These are phyloP conservation scores for Hippophae tibetana DNA, from an alignment of 306 rosid genomes.

Conservation along the genomic window DNA sequence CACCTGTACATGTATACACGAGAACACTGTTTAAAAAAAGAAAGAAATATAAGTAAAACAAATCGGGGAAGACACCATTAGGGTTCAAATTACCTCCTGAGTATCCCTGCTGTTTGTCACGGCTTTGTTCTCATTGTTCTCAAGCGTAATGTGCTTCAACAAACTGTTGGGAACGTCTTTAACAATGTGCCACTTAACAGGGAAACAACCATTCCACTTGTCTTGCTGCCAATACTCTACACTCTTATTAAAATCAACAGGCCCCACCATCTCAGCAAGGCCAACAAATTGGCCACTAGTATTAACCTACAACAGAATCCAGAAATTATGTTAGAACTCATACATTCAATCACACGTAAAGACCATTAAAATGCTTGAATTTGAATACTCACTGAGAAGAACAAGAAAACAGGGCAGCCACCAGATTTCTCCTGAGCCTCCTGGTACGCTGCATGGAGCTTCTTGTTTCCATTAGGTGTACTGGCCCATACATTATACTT, in stretches of 20 bases:
- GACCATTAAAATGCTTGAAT: background rate
- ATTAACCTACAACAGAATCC: constrained; percentile 49
- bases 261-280: constrained; percentile 89
- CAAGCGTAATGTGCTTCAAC: constrained; percentile 83
- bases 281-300: constrained; percentile 98
- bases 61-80: background rate
- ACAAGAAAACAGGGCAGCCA: constrained; percentile 62
- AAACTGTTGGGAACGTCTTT: constrained; percentile 93
- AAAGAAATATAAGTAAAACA: background rate
- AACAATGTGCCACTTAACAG: constrained; percentile 89
- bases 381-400: constrained; percentile 63
- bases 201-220: constrained; percentile 97
- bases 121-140: constrained; percentile 93
- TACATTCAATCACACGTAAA: background rate
- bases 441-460: constrained; percentile 87
- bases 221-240: constrained; percentile 99
- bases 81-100: constrained; percentile 55
- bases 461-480: constrained; percentile 92
- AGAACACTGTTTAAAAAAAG: constrained; percentile 3
- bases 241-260: constrained; percentile 82
- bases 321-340: constrained; percentile 1
- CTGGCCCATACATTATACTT: constrained; percentile 98
- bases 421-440: constrained; percentile 85
- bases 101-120: constrained; percentile 96
- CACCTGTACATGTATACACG: constrained; percentile 31